These are phyloP conservation scores for Cyberlindnera americana DNA, from an alignment of 805 yeast species.

Conservation along the genomic window DNA sequence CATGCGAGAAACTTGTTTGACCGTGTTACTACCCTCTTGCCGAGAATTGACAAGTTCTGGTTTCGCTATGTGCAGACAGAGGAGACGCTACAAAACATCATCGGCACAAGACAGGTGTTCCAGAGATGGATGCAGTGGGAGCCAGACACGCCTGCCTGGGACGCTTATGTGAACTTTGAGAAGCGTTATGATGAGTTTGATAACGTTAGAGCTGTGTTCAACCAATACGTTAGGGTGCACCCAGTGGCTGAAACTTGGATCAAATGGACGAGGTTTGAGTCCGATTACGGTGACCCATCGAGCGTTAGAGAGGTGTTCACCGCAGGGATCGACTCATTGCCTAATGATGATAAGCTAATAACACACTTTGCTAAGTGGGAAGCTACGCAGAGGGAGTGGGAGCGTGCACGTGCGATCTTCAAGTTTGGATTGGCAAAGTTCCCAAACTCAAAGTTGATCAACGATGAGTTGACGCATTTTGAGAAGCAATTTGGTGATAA, in stretches of 20 bases:
- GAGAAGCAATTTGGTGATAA: conserved; percentile 62
- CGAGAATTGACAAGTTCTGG: conserved; percentile 85
- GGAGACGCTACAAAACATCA: conserved; percentile 65
- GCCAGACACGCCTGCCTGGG: conserved; percentile 69
- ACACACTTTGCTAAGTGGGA: conserved; percentile 73
- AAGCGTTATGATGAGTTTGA: conserved; percentile 56
- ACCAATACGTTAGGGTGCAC: conserved; percentile 49
- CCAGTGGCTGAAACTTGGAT: conserved; percentile 62
- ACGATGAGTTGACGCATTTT: conserved; percentile 35
- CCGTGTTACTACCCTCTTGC: conserved; percentile 69
- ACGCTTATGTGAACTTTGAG: conserved; percentile 69
- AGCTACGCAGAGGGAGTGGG: conserved; percentile 51
- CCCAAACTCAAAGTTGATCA: conserved; percentile 40
- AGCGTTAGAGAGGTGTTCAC: conserved; percentile 62
- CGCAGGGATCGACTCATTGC: conserved; percentile 56
- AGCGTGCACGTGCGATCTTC: conserved; percentile 59
- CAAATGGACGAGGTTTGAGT: conserved; percentile 73
- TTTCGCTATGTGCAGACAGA: conserved; percentile 77
- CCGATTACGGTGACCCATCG: conserved; percentile 41
- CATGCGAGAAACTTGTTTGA: conserved; percentile 87
- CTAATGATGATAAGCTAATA: conserved; percentile 34
- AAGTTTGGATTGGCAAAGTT: conserved; percentile 45
- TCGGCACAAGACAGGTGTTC: conserved; percentile 61
- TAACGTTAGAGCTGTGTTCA: conserved; percentile 56
- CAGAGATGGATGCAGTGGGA: conserved; percentile 80